Evolutionary conservation across 2,329 filamentous ascomycete genomes (phyloP).

Genomic region (Calonectria multiphialidica): DNA sequence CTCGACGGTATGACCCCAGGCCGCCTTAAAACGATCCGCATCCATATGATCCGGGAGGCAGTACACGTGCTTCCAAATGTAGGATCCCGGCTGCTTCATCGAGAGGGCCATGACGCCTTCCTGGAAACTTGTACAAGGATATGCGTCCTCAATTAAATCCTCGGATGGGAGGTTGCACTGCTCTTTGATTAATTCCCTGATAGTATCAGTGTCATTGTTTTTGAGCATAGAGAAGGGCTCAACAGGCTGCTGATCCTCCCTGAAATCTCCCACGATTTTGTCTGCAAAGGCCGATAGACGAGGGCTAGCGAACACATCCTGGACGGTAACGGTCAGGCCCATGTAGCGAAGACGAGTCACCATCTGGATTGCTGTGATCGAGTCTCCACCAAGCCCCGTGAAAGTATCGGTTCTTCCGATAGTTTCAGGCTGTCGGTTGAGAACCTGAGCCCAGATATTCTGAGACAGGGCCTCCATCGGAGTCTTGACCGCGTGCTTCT

Average conservation of each 20-base stretch:
- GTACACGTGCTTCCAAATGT: constrained; percentile 17
- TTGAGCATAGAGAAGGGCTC: background rate
- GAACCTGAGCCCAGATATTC: background rate
- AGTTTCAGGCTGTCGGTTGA: background rate
- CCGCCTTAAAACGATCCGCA: background rate
- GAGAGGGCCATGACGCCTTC: constrained; percentile 47
- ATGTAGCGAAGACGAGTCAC: background rate
- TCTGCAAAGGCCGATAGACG: background rate
- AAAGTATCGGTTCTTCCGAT: background rate
- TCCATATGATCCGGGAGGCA: background rate
- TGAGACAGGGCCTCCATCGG: background rate
- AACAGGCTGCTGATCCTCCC: background rate
- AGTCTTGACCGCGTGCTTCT: background rate
- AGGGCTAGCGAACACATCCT: background rate
- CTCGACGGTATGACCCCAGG: background rate
- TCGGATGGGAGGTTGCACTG: background rate
- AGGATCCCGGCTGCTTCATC: constrained; percentile 16
- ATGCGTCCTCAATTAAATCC: background rate
- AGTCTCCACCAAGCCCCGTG: background rate
- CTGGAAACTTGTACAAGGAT: constrained; percentile 48
- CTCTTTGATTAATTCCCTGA: background rate
- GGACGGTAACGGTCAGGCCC: background rate
- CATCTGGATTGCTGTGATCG: background rate
- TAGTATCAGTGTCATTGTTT: background rate
- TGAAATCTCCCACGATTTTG: background rate